phyloP scores from a whole-genome alignment of 2,329 filamentous ascomycete genomes.

The Fusarium zealandicum region DNA sequence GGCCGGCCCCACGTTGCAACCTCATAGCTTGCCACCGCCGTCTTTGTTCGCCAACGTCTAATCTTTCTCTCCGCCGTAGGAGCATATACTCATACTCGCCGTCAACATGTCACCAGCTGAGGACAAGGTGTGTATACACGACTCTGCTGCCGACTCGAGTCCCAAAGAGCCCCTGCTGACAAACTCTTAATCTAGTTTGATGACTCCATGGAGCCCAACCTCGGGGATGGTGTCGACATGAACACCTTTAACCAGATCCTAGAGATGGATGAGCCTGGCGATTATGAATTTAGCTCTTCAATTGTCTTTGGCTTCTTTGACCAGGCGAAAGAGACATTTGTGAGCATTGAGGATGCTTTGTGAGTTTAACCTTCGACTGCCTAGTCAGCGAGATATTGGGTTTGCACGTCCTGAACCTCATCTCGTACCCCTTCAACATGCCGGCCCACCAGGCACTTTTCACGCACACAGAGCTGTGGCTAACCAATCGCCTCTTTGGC shows the following conservation, averaged over 20 bases:
- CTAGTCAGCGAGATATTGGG: no score
- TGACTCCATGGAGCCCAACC: conserved; percentile 61
- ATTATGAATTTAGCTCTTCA: conserved; percentile 85
- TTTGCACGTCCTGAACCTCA: no score
- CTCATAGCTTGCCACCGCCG: conserved; percentile 13
- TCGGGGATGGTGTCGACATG: conserved; percentile 79
- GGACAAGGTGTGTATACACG: conserved; percentile 46
- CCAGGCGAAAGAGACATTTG: conserved; percentile 86
- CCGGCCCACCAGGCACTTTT: no score
- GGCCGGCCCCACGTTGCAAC: conserved; percentile 17
- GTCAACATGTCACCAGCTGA: conserved; percentile 44
- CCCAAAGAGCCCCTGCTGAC: conserved; percentile 18
- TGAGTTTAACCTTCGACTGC: conserved; percentile 62
- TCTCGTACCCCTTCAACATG: no score
- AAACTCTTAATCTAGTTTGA: conserved; percentile 44
- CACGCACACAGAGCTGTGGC: no score
- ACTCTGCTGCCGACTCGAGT: background rate
- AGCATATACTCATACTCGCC: conserved; percentile 25
- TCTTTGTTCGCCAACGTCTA: conserved; percentile 8
- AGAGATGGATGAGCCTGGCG: conserved; percentile 94
- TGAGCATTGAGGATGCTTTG: conserved; percentile 82
- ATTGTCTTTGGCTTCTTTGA: conserved; percentile 94
- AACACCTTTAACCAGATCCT: conserved; percentile 92
- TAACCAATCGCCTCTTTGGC: no score
- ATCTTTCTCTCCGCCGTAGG: conserved; percentile 12